Evolutionary conservation across 345 rosid genomes (phyloP).

Genomic region (Eucalyptus sideroxylon): DNA sequence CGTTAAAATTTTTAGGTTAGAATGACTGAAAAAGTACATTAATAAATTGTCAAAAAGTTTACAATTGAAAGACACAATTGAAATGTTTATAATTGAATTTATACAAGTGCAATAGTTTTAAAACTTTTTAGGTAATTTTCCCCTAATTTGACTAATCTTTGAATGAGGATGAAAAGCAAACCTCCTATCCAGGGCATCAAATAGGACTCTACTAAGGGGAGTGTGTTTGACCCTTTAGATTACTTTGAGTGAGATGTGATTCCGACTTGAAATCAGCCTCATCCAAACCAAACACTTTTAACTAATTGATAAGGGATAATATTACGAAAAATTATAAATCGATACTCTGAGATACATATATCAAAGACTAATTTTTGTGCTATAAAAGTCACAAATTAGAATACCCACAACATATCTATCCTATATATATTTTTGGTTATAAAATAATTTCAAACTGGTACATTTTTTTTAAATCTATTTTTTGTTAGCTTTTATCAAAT

Average conservation of each 20-base stretch:
- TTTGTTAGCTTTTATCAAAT: background rate
- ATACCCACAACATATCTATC: background rate
- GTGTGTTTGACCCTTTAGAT: background rate
- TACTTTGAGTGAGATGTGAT: background rate
- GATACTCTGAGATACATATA: accelerated
- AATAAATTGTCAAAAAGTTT: too few relatives aligned
- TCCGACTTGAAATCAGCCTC: background rate
- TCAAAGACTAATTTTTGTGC: background rate
- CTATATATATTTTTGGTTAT: too few relatives aligned
- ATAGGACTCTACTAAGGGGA: background rate
- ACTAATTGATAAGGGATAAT: background rate
- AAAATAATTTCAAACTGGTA: background rate
- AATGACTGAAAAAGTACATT: too few relatives aligned
- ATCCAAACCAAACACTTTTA: background rate
- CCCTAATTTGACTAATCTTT: background rate
- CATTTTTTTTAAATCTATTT: background rate
- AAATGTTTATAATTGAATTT: too few relatives aligned
- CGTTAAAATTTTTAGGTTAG: accelerated
- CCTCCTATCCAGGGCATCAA: background rate
- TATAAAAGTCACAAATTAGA: background rate
- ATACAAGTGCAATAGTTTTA: too few relatives aligned
- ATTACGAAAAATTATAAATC: background rate
- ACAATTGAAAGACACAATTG: accelerated
- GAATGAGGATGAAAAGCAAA: background rate
- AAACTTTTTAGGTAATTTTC: too few relatives aligned